Percentiles rank a stretch among this genome's conserved stretches.
phyloP scores from a whole-genome alignment of 139 green algal species.

The Chlorella ohadii region DNA sequence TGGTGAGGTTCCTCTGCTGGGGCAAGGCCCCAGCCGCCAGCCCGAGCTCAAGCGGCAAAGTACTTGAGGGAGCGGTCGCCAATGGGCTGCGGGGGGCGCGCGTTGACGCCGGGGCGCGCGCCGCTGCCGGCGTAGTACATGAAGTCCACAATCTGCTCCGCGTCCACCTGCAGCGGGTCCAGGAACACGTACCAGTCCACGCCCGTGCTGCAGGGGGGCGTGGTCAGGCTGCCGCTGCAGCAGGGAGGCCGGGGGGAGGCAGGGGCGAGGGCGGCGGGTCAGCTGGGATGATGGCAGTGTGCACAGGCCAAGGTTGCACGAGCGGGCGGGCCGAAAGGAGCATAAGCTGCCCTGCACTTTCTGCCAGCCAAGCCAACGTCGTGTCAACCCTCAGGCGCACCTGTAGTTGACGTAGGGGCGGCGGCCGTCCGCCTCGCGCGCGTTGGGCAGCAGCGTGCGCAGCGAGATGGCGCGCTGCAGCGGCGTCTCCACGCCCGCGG shows the following conservation, averaged over 20 bases:
- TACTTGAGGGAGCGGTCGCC: slow-evolving; percentile 14
- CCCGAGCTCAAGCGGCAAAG: slow-evolving; percentile 12
- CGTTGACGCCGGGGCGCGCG: slow-evolving; percentile 2
- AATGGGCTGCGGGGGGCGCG: slow-evolving; percentile 28
- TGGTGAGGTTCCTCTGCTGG: no score
- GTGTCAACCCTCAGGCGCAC: not conserved
- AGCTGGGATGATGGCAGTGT: not conserved
- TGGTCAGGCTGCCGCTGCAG: slow-evolving; percentile 82
- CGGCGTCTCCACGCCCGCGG: not conserved
- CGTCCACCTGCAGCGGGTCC: slow-evolving; percentile 8
- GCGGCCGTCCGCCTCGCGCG: slow-evolving; percentile 8
- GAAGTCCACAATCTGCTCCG: slow-evolving; percentile 36
- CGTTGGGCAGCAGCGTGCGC: slow-evolving; percentile 61
- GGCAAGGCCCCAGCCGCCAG: no score
- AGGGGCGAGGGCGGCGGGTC: not conserved
- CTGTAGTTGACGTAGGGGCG: slow-evolving; percentile 73
- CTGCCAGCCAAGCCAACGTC: not conserved
- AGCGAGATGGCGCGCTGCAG: slow-evolving; percentile 49
- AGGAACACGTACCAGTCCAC: slow-evolving; percentile 43
- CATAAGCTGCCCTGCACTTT: no score
- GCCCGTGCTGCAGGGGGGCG: slow-evolving; percentile 69
- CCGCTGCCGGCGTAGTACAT: slow-evolving; percentile 26
- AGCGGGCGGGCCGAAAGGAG: no score
- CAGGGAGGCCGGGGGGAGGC: not conserved
- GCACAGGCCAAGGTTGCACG: not conserved